Percentiles rank a stretch among this genome's conserved stretches.
Evolutionary conservation across 1,284 basidiomycete species (phyloP).

Genomic region (Nidula niveotomentosa): DNA sequence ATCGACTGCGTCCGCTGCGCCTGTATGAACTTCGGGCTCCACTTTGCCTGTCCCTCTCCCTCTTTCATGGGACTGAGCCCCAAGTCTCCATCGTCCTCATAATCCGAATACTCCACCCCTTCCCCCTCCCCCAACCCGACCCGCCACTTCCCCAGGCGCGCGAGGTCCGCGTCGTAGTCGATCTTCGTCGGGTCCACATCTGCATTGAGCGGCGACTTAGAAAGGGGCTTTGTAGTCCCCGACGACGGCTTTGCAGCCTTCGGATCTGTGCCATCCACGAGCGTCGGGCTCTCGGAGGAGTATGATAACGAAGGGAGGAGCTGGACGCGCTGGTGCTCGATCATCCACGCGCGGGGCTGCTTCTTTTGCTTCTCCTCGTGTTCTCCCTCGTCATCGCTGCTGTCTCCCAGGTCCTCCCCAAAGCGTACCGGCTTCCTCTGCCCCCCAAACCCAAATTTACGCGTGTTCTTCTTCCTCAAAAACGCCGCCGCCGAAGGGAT

Average conservation of each 20-base stretch:
- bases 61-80: conserved; percentile 6
- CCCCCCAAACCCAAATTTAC: too few relatives aligned
- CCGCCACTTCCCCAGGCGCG: conserved; percentile 15
- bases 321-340: conserved; percentile 9
- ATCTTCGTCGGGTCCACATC: conserved; percentile 10
- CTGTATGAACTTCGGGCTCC: conserved; percentile 32
- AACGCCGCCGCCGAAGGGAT: too few relatives aligned
- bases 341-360: conserved; percentile 7
- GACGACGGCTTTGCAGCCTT: too few relatives aligned
- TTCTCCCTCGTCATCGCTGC: conserved; percentile 5
- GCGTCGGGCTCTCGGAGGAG: conserved; percentile 5
- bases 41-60: conserved; percentile 8
- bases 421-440: too few relatives aligned
- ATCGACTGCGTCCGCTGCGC: conserved; percentile 18
- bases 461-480: too few relatives aligned
- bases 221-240: too few relatives aligned
- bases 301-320: not conserved
- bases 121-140: conserved; percentile 6
- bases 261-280: conserved; percentile 12
- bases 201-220: too few relatives aligned
- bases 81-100: conserved; percentile 23
- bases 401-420: too few relatives aligned
- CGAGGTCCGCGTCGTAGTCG: conserved; percentile 32
- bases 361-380: conserved; percentile 6
- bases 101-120: conserved; percentile 29